Base-by-base conservation (phyloP, 176 grass and related monocot species). In the Alloteropsis semialata region DNA sequence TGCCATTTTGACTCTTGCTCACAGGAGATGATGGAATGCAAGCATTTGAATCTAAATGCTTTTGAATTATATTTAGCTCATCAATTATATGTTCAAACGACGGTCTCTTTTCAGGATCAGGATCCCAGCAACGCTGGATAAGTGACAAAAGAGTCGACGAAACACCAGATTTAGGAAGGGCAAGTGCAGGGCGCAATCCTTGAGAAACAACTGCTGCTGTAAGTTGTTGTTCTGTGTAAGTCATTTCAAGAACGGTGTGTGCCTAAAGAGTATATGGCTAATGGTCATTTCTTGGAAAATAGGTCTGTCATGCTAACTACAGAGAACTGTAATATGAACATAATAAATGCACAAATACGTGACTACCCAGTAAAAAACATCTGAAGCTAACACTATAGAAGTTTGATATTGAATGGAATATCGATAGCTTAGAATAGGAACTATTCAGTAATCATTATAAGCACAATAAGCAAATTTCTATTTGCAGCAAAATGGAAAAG, bases 241-340 rank as follows among this genome's bases (percentile, higher is more conserved):
- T 95, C 96, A 98, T 98, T 88, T 98, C 96, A 88, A 98, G 93
- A 81, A 95, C 69, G 6, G 96, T 98, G 86, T 98, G 96, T 71
- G 96, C 96, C 93, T 98, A 84, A 42, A 80, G 42, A 87, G 92
- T 46, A 82, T 72, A 48, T 56, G 10, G 27, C 25, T 41, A 71
- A 72, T 42, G 55, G 22, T 67, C 73, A 86, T 54, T 82, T 77
- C 12, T 25, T 75, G 29, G 45, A 13, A 65, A 81, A 65, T 53
- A 65, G 15, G 28, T 46, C 24, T 51, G 37, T 57, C 38, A 81
- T 44, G 69, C 27, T 56, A 81, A 39, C 19, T 73, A 46, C 32
- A 53, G 28, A 58, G 24, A 61, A 79, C 13, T 77, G 28, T 62
- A 43, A 48, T 39, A 69, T 55, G 46, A 27, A 25, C 12, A 16